Evolutionary conservation across 305 asterid species (phyloP), one percentile per base, ranked within the genome.

Genomic region (Stenogyne calaminthoides): DNA sequence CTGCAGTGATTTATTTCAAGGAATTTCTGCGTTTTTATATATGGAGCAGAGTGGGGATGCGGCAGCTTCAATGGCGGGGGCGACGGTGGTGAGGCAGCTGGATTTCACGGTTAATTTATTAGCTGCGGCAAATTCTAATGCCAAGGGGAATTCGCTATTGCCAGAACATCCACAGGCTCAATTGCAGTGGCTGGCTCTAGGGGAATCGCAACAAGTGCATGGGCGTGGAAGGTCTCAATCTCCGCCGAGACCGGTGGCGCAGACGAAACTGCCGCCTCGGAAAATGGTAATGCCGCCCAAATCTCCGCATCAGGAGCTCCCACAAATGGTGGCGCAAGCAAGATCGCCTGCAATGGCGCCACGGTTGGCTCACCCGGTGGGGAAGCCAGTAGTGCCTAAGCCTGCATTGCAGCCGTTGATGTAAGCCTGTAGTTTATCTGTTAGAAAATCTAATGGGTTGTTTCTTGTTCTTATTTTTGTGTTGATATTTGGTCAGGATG

Each of bases 71-170:
- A 47, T 75, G 51, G 55, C 81, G 40, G 75, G 79, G 56, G 70
- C 84, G 73, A 71, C 89, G 73, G 83, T 84, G 70, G 82, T 83
- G 72, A 80, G 85, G 79, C 89, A 84, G 82, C 86, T 86, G 78
- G 87, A 86, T 80, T 86, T 86, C 79, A 67, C 86, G 15, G 84
- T 64, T 16, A 82, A 70, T 77, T 66, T 49, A 11, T 72, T 71
- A 22, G 63, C 79, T 36, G 42, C 76, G 66, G 73, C 75, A 34
- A 80, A 70, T 74, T 78, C 76, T 57, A 72, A 42, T 25, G 75
- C 49, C 44, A 77, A 25, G 52, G 83, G 73, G 71, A 78, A 47
- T 80, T 47, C 64, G 83, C 58, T 76, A 36, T 52, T 81, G 81
- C 83, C 87, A 5, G 89, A 78, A 64, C 89, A 82, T 72, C 78